phyloP scores from a whole-genome alignment of 2,329 filamentous ascomycete species.

The Monilinia fructigena region DNA sequence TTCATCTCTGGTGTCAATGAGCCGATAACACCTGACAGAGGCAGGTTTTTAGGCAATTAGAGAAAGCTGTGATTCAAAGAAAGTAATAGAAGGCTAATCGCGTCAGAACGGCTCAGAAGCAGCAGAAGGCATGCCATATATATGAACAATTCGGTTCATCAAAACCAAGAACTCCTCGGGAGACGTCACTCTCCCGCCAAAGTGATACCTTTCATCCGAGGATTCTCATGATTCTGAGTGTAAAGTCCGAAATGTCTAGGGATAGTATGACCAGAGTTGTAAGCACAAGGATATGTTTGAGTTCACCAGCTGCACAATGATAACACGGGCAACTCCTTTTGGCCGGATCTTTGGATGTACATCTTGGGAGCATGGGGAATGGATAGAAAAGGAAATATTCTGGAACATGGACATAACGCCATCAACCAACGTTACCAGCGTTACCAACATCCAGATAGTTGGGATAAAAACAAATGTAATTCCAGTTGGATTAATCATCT shows the following conservation, averaged over 20 bases:
- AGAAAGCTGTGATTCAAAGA: conserved; percentile 3
- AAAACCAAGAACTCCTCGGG: neutral
- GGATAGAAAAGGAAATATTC: neutral
- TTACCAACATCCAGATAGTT: neutral
- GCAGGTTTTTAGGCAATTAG: neutral
- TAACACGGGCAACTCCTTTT: conserved; percentile 16
- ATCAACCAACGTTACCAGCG: conserved; percentile 1
- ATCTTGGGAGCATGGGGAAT: neutral
- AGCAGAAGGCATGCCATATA: neutral
- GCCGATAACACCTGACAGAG: conserved; percentile 35
- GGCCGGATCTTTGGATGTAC: neutral
- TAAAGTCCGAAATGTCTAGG: conserved; percentile 14
- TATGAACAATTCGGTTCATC: conserved; percentile 1
- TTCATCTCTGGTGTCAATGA: conserved; percentile 37
- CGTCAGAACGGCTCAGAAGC: conserved; percentile 8
- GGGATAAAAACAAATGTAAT: conserved; percentile 10
- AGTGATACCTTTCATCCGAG: neutral
- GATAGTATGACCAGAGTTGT: neutral
- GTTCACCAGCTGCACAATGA: neutral
- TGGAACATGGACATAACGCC: conserved; percentile 11
- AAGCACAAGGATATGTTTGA: conserved; percentile 15
- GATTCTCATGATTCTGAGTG: neutral
- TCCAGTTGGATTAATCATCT: neutral
- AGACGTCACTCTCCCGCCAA: neutral
- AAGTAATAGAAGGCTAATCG: neutral